Evolutionary conservation across 2,329 filamentous ascomycete species (phyloP).

Genomic region (Sordariomycetes sp.): DNA sequence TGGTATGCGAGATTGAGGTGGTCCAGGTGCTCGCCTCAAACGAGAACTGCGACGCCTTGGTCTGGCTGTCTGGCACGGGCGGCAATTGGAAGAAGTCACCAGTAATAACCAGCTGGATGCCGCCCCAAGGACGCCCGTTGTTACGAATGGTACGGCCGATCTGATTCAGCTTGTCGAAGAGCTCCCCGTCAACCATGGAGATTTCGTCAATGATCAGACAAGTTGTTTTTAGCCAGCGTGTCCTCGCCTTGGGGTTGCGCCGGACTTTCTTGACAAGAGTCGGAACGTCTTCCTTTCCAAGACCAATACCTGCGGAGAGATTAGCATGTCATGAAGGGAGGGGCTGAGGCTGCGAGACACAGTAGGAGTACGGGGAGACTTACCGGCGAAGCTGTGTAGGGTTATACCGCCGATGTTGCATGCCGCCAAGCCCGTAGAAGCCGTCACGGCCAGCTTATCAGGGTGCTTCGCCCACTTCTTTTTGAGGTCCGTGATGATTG

Average conservation of each 20-base stretch:
- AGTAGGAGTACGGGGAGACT: neutral
- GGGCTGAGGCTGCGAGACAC: neutral
- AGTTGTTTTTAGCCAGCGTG: constrained; percentile 80
- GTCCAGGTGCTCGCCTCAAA: constrained; percentile 90
- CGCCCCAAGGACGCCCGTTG: constrained; percentile 86
- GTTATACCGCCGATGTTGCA: constrained; percentile 97
- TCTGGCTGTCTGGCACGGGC: constrained; percentile 71
- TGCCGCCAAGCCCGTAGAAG: constrained; percentile 88
- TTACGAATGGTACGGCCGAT: constrained; percentile 80
- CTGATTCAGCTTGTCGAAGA: constrained; percentile 91
- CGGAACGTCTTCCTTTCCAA: constrained; percentile 79
- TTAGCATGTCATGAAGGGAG: constrained; percentile 1
- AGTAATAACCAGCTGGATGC: constrained; percentile 90
- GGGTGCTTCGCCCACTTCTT: constrained; percentile 66
- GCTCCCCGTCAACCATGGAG: constrained; percentile 94
- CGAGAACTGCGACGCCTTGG: constrained; percentile 67
- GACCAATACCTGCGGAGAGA: constrained; percentile 49
- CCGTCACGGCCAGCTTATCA: constrained; percentile 84
- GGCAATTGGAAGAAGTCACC: constrained; percentile 97
- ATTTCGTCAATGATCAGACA: constrained; percentile 88
- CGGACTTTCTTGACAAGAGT: constrained; percentile 85
- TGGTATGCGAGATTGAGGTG: constrained; percentile 89
- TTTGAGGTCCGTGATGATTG: constrained; percentile 75
- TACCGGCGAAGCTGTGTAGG: constrained; percentile 84
- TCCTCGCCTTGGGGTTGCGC: constrained; percentile 76